Base-by-base conservation (phyloP, 331 rosid species). In the Dryas integrifolia region DNA sequence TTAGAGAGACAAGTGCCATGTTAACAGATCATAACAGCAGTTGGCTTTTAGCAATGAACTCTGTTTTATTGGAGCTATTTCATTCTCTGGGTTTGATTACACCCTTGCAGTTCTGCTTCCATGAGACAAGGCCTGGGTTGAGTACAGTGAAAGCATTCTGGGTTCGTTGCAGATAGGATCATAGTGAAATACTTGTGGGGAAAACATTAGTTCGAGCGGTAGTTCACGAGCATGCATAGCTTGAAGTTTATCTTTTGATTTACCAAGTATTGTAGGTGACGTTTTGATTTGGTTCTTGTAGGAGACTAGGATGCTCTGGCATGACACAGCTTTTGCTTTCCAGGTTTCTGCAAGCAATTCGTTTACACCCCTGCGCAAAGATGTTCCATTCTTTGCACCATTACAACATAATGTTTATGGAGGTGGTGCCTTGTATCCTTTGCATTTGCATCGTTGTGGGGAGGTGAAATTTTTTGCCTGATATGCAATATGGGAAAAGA, bases 1-100 rank as follows among this genome's bases (percentile, higher is more conserved):
- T 65, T 76, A 14, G 80, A 83, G 45, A 75, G 85, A 67, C 87
- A 84, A 74, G 85, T 89, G 80, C 49, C 86, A 2, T 85, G 87
- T 72, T 91, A 82, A 85, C 65, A 64, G 72, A 73, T 66, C 53
- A 63, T 6, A 35, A 68, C 24, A n/a, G 15, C 14, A 12, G 66
- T 60, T 65, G 64, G 38, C 52, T 55, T 64, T 53, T 76, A 68
- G 65, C 48, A 38, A 46, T 68, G 66, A 73, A 56, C n/a, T 39
- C 18, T 64, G 65, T 72, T 75, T n/a, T 69, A 35, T 58, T 53
- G 50, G 72, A 41, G 81, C 56, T 38, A 51, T 24, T 24, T 24
- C 51, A 44, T 45, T 81, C 41, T 57, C 16, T 16, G 39, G 45
- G 67, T 63, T 56, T 51, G 45, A 73, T 75, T 6, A 30, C 73